Evolutionary conservation across 345 rosid species (phyloP), one percentile per base, ranked within the genome.

Genomic region (Eucalyptus globulus): DNA sequence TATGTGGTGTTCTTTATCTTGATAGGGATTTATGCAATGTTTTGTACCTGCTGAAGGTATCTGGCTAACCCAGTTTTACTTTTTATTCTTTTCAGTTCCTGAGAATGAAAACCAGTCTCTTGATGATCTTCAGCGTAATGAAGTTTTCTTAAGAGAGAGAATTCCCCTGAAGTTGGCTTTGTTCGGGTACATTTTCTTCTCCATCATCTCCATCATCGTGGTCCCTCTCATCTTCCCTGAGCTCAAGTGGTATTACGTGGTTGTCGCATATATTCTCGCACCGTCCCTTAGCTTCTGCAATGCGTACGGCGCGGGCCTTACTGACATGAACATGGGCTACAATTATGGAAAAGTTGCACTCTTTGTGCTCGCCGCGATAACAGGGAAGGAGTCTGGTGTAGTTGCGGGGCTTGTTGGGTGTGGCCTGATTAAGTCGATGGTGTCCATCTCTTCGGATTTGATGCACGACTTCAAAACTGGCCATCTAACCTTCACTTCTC

Each of bases 261-360:
- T 96, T 14, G 96, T 95, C 16, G 99, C 99, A 19, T 98, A 98
- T 93, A 90, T 95, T 69, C 94, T 97, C 2, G 99, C 99, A 0
- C 99, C 99, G 6, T 92, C 95, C 89, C 97, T 98, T 45, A 93
- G 99, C 92, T 98, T 96, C 93, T 97, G 99, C 93, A 98, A 98
- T 69, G 99, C 99, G 2, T 98, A 98, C 27, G 98, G 99, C 5
- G 98, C 99, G 11, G 99, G 99, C 17, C 93, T 97, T 49, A 98
- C 99, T 2, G 99, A 97, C 93, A 97, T 98, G 97, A 98, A 97
- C 94, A 96, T 98, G 99, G 97, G 97, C 72, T 97, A 94, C 90
- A 98, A 96, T 88, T 97, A 98, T 14, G 99, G 99, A 49, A 96
- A 98, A 93, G 99, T 97, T 0, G 98, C 98, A 3, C 97, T 98